Evolutionary conservation across 306 rosid genomes (phyloP).

Genomic region (Spatholobus suberectus): DNA sequence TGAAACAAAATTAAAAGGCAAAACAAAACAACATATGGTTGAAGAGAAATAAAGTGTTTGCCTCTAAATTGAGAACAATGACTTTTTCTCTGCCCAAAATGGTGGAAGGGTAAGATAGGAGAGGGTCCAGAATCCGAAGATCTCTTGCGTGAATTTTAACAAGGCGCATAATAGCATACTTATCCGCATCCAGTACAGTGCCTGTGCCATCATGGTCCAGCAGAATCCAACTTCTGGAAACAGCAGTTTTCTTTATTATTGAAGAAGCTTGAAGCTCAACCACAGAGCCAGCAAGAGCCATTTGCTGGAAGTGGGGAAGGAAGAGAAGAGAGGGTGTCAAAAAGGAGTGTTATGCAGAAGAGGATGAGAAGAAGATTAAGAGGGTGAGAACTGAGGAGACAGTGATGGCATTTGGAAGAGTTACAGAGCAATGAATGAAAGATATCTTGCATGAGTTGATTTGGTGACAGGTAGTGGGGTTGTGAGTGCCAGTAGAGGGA

Average conservation of each 20-base stretch:
- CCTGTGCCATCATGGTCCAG: constrained; percentile 59
- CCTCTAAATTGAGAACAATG: constrained; percentile 90
- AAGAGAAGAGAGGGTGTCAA: neutral
- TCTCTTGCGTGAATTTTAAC: constrained; percentile 78
- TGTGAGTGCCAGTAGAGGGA: neutral
- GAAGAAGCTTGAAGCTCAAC: constrained; percentile 51
- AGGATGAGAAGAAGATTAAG: neutral
- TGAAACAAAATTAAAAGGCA: neutral
- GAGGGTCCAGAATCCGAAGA: constrained; percentile 83
- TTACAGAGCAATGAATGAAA: neutral
- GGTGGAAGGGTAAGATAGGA: constrained; percentile 75
- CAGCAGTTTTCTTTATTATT: constrained; percentile 60
- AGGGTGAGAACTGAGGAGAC: no score
- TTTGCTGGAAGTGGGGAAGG: no score
- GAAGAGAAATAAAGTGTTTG: constrained; percentile 10
- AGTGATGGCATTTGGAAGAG: constrained; percentile 38
- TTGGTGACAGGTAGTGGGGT: constrained; percentile 43
- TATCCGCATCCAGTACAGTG: constrained; percentile 68
- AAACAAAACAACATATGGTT: neutral
- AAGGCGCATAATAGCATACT: constrained; percentile 77
- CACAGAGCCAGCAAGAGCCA: constrained; percentile 34
- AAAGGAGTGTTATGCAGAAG: neutral
- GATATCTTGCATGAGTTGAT: constrained; percentile 37
- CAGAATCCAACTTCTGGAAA: constrained; percentile 74
- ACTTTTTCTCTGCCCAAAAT: constrained; percentile 82